These are phyloP conservation scores for Pyricularia grisea DNA, from an alignment of 2,329 filamentous ascomycete species.

Conservation along the genomic window DNA sequence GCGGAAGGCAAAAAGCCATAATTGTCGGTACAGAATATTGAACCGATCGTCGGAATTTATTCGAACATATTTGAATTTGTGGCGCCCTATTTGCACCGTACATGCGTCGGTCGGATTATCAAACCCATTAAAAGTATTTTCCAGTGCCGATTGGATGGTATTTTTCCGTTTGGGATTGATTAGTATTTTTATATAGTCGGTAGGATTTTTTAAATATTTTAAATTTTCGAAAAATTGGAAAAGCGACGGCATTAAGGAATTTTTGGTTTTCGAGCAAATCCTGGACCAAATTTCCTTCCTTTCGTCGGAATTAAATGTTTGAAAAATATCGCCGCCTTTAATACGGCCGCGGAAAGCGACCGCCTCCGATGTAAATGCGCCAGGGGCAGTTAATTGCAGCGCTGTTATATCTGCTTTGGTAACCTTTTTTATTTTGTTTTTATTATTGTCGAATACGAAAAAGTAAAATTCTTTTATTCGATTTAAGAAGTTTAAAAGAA, in stretches of 20 bases:
- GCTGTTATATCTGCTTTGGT: neutral
- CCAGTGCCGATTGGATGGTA: neutral
- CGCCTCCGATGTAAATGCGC: neutral
- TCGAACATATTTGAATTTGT: neutral
- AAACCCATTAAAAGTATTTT: neutral
- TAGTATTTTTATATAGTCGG: neutral
- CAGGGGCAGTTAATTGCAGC: neutral
- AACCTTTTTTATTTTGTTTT: neutral
- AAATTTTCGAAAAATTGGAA: neutral
- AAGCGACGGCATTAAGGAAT: neutral
- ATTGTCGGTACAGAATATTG: neutral
- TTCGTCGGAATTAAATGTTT: neutral
- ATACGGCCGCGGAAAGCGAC: neutral
- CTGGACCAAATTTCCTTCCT: neutral
- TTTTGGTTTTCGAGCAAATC: neutral
- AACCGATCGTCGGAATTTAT: neutral
- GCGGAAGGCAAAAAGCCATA: neutral
- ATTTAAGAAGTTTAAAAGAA: neutral
- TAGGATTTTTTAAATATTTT: neutral
- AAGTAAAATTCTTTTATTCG: neutral
- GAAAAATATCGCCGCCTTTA: neutral
- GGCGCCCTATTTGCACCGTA: neutral
- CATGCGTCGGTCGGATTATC: neutral
- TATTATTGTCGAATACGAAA: neutral
- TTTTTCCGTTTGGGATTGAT: neutral